Conservation (phyloP, 1,284 basidiomycete species). For the Ceratobasidium sp. region DNA sequence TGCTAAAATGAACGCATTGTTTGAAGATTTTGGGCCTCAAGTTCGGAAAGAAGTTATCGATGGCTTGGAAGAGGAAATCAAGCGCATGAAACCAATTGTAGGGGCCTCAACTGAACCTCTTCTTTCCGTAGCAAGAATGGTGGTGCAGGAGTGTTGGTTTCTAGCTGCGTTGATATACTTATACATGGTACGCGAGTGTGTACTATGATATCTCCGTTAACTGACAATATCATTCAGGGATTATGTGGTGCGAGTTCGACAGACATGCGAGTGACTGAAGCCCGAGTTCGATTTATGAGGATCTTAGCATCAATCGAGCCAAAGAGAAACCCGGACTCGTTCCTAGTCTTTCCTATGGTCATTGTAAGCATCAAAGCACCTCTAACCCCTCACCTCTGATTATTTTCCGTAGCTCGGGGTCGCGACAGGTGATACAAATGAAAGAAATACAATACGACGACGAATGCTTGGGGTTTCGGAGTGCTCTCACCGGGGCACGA, state of each 20-base stretch:
- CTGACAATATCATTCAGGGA: not conserved
- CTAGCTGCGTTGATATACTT: slow-evolving; percentile 2
- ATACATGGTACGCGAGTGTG: slow-evolving; percentile 1
- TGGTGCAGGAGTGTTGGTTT: slow-evolving; percentile 23
- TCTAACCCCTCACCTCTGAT: too few species aligned
- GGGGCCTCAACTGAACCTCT: slow-evolving; percentile 9
- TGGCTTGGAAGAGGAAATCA: slow-evolving; percentile 9
- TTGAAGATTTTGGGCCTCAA: slow-evolving; percentile 21
- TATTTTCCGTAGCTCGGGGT: too few species aligned
- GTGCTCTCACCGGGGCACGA: too few species aligned
- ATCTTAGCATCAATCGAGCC: slow-evolving; percentile 10
- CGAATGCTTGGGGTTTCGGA: too few species aligned
- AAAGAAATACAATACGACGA: too few species aligned
- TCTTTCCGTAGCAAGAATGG: slow-evolving; percentile 15
- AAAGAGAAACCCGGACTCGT: slow-evolving; percentile 13
- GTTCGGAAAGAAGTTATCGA: slow-evolving; percentile 5
- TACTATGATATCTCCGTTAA: not conserved
- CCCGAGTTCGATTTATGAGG: not conserved
- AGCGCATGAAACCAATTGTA: not conserved
- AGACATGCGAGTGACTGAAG: slow-evolving; percentile 1
- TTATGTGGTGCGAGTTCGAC: slow-evolving; percentile 5
- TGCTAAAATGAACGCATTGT: slow-evolving; percentile 15
- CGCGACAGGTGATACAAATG: too few species aligned
- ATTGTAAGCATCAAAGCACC: slow-evolving; percentile 5
- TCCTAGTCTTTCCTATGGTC: slow-evolving; percentile 22